Conservation (phyloP, 2,329 filamentous ascomycete species). For the Grosmannia huntii region DNA sequence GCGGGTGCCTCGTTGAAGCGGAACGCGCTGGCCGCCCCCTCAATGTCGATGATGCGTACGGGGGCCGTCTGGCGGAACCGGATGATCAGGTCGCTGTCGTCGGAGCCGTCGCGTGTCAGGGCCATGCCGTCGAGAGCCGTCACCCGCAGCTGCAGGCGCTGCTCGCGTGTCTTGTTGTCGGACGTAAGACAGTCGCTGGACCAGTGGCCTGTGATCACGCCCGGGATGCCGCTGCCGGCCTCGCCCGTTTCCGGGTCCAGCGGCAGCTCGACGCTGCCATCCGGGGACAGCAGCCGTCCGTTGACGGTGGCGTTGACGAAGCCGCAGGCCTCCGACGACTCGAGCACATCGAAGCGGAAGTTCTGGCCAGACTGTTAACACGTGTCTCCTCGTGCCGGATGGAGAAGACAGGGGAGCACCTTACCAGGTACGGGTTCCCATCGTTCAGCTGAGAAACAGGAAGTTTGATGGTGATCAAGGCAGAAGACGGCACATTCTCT, state of each 20-base stretch:
- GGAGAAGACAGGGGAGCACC: too few relatives aligned
- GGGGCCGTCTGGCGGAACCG: slow-evolving; percentile 34
- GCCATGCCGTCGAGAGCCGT: slow-evolving; percentile 27
- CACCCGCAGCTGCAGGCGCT: slow-evolving; percentile 31
- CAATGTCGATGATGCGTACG: slow-evolving; percentile 28
- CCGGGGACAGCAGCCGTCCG: slow-evolving; percentile 27
- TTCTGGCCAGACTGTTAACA: slow-evolving; percentile 13
- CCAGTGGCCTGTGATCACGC: slow-evolving; percentile 31
- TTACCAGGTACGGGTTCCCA: slow-evolving; percentile 14
- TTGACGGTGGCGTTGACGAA: slow-evolving; percentile 34
- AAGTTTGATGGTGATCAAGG: slow-evolving; percentile 15
- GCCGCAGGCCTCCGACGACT: slow-evolving; percentile 32
- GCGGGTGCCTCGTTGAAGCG: slow-evolving; percentile 5
- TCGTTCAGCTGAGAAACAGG: slow-evolving; percentile 8
- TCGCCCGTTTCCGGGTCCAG: slow-evolving; percentile 19
- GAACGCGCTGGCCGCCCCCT: slow-evolving; percentile 24
- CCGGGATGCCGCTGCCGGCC: slow-evolving; percentile 3
- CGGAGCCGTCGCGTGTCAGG: slow-evolving; percentile 12
- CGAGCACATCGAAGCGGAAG: slow-evolving; percentile 31
- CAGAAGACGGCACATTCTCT: slow-evolving; percentile 11
- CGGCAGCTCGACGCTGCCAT: slow-evolving; percentile 28
- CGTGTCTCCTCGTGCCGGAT: too few relatives aligned
- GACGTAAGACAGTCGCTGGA: slow-evolving; percentile 31
- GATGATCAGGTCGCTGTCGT: slow-evolving; percentile 25
- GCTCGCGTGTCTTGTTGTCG: slow-evolving; percentile 26